Conservation (phyloP, 2,329 filamentous ascomycete species). For the Dothidotthia symphoricarpi region DNA sequence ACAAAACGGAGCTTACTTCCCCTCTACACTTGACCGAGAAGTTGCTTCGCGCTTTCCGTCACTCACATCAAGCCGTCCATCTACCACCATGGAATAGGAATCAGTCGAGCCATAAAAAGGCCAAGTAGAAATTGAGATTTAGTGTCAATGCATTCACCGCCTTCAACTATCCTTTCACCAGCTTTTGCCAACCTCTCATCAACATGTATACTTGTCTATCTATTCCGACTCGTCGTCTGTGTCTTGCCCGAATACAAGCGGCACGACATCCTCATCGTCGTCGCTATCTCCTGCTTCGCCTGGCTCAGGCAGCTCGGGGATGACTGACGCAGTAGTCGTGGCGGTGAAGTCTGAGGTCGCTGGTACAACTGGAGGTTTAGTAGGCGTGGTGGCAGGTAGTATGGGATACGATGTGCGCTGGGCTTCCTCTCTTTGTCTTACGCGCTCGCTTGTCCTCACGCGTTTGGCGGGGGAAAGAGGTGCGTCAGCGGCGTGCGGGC, state of each 20-base stretch:
- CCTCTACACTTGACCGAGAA: no score
- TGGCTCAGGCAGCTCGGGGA: slow-evolving; percentile 17
- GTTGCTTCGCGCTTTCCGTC: no score
- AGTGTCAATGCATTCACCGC: no score
- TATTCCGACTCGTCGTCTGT: slow-evolving; percentile 38
- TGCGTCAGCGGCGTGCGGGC: slow-evolving; percentile 21
- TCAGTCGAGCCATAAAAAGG: no score
- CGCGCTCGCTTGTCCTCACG: slow-evolving; percentile 12
- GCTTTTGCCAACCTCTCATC: no score
- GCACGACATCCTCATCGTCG: slow-evolving; percentile 31
- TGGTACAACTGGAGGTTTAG: slow-evolving; percentile 3
- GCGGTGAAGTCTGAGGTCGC: slow-evolving; percentile 18
- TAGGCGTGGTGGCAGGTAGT: neutral
- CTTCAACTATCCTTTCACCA: no score
- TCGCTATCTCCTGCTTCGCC: slow-evolving; percentile 11
- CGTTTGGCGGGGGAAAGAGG: slow-evolving; percentile 32
- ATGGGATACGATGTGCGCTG: slow-evolving; percentile 4
- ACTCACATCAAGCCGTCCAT: no score
- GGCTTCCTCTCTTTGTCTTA: slow-evolving; percentile 5
- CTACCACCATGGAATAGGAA: no score
- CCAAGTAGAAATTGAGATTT: no score
- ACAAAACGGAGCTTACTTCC: no score
- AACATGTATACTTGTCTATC: no score
- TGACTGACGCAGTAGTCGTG: slow-evolving; percentile 14
- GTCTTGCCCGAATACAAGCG: slow-evolving; percentile 37